These are phyloP conservation scores for Tagetes patula DNA, from an alignment of 129 eudicot genomes.

Conservation along the genomic window DNA sequence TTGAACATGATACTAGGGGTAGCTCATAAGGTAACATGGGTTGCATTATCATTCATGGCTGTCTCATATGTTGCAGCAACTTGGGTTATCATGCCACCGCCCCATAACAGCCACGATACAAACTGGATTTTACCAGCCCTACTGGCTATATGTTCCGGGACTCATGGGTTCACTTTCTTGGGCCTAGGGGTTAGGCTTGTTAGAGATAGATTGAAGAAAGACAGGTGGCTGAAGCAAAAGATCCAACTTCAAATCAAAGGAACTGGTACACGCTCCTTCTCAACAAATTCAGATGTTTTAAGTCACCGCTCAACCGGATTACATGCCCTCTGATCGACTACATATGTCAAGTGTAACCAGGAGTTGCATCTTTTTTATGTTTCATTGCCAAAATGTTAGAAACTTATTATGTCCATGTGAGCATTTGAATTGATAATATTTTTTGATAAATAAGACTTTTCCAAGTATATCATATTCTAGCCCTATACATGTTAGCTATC, in stretches of 20 bases:
- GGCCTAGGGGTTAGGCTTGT: not conserved
- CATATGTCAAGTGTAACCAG: not conserved
- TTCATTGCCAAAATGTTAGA: not conserved
- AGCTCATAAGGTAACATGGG: conserved; percentile 35
- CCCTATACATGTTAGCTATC: not conserved
- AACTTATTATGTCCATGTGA: not conserved
- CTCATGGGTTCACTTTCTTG: conserved; percentile 14
- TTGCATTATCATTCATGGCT: conserved; percentile 26
- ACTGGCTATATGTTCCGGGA: conserved; percentile 11
- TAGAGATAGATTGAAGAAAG: conserved; percentile 2
- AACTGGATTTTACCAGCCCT: conserved; percentile 4
- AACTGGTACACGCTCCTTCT: not conserved
- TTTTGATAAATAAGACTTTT: not conserved
- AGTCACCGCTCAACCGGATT: conserved; percentile 2
- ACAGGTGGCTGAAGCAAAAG: not conserved
- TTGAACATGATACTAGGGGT: conserved; percentile 16
- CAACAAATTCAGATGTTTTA: not conserved
- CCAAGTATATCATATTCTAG: not conserved
- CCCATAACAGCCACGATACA: not conserved
- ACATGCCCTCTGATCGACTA: not conserved
- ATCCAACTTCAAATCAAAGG: not conserved
- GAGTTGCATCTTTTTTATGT: conserved; percentile 6
- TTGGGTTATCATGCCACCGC: conserved; percentile 21
- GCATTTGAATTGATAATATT: not conserved
- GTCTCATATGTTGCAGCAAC: conserved; percentile 21